Evolutionary conservation across 2,329 filamentous ascomycete genomes (phyloP).

Genomic region (Rhinocladiella similis): DNA sequence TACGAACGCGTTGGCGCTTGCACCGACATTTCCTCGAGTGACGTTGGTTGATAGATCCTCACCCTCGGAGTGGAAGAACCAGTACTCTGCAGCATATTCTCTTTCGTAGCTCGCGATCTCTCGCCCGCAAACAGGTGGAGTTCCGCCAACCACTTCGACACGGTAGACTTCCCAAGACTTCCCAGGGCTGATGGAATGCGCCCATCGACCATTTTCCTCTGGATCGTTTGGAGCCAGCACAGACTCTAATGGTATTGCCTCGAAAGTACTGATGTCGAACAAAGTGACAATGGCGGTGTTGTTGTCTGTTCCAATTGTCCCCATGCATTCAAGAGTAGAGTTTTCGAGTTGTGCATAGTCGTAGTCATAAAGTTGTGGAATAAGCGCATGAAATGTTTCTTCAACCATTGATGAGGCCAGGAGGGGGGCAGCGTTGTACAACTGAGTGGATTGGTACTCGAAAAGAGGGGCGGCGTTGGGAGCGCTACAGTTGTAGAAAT

Average conservation of each 20-base stretch:
- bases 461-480: constrained; percentile 33
- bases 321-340: constrained; percentile 25
- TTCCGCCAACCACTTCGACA: constrained; percentile 40
- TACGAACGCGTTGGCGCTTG: background rate
- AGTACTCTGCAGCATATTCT: constrained; percentile 45
- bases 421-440: constrained; percentile 42
- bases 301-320: constrained; percentile 24
- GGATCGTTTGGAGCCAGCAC: constrained; percentile 21
- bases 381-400: constrained; percentile 34
- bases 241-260: constrained; percentile 18
- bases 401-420: constrained; percentile 33
- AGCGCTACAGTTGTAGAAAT: constrained; percentile 51
- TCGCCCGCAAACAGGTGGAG: constrained; percentile 37
- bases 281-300: constrained; percentile 23
- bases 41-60: constrained; percentile 20
- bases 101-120: constrained; percentile 33
- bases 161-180: constrained; percentile 42
- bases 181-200: constrained; percentile 19
- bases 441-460: constrained; percentile 46
- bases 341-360: constrained; percentile 25
- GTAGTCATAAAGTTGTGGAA: constrained; percentile 32
- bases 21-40: background rate
- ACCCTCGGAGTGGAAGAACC: constrained; percentile 35
- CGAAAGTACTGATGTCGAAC: constrained; percentile 30
- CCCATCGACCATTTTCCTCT: constrained; percentile 10